Evolutionary conservation across 2,329 filamentous ascomycete species (phyloP).

Genomic region (Trichoderma koningii): DNA sequence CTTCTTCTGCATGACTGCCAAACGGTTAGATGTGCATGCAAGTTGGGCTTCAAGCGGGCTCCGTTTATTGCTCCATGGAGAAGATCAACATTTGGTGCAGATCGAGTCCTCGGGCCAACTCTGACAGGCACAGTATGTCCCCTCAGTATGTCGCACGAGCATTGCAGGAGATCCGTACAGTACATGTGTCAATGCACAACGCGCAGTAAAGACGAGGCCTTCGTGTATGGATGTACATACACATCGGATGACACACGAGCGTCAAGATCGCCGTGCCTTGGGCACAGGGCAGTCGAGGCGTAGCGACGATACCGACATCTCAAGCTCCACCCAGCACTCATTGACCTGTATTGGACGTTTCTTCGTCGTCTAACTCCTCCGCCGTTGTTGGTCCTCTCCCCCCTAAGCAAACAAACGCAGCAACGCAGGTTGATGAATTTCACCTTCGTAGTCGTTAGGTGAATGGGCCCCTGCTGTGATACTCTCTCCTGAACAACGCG

Average conservation of each 20-base stretch:
- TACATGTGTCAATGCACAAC: neutral
- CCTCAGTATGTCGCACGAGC: too few relatives aligned
- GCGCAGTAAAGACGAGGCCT: too few relatives aligned
- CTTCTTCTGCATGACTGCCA: too few relatives aligned
- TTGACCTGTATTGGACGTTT: neutral
- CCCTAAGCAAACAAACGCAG: neutral
- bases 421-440: neutral
- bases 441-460: neutral
- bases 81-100: too few relatives aligned
- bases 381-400: neutral
- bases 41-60: too few relatives aligned
- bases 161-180: neutral
- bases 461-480: neutral
- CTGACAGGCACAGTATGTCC: too few relatives aligned
- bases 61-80: too few relatives aligned
- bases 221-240: neutral
- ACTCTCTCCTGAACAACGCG: neutral
- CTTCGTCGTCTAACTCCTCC: neutral
- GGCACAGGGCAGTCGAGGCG: neutral
- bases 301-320: neutral
- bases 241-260: neutral
- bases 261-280: neutral
- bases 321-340: slow-evolving; percentile 15
- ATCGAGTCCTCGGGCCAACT: too few relatives aligned
- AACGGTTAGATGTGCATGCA: too few relatives aligned